Evolutionary conservation across 208 protist species (phyloP).

Genomic region (Herpetomonas muscarum): DNA sequence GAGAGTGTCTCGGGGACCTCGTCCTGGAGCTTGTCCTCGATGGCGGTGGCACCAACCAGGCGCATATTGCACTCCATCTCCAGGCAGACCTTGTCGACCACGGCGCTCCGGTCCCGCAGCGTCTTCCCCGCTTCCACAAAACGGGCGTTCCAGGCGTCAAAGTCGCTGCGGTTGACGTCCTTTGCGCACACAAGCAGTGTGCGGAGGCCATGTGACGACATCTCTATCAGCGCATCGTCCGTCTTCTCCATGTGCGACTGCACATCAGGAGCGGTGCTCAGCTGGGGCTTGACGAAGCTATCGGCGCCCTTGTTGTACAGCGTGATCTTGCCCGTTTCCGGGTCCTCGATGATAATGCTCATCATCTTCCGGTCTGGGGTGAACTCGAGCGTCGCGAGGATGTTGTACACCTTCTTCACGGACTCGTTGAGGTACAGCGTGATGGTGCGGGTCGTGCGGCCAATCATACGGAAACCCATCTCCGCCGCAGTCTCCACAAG

Average conservation of each 20-base stretch:
- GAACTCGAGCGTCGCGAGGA: constrained; percentile 88
- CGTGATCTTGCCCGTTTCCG: constrained; percentile 54
- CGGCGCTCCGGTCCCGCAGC: constrained; percentile 51
- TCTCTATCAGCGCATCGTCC: constrained; percentile 54
- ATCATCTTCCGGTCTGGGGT: constrained; percentile 90
- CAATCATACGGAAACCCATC: constrained; percentile 59
- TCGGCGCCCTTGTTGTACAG: constrained; percentile 91
- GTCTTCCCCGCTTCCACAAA: constrained; percentile 56
- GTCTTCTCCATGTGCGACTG: constrained; percentile 42
- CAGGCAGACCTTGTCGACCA: constrained; percentile 77
- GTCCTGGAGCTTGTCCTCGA: constrained; percentile 98
- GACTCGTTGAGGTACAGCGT: constrained; percentile 24
- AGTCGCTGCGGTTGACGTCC: constrained; percentile 47
- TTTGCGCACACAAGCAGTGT: constrained; percentile 84
- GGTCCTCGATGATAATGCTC: constrained; percentile 82
- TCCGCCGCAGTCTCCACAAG: constrained; percentile 79
- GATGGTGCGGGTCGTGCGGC: constrained; percentile 56
- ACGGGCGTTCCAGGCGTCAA: constrained; percentile 52
- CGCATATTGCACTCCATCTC: constrained; percentile 86
- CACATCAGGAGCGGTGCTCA: constrained; percentile 36
- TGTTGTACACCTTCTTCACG: constrained; percentile 49
- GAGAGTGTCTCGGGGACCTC: constrained; percentile 92
- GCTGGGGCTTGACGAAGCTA: constrained; percentile 61
- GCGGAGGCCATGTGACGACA: constrained; percentile 75
- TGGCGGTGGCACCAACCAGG: constrained; percentile 92